Evolutionary conservation across 169 alveolate genomes (phyloP), one percentile per base, ranked within the genome.

Genomic region (Neospora caninum): DNA sequence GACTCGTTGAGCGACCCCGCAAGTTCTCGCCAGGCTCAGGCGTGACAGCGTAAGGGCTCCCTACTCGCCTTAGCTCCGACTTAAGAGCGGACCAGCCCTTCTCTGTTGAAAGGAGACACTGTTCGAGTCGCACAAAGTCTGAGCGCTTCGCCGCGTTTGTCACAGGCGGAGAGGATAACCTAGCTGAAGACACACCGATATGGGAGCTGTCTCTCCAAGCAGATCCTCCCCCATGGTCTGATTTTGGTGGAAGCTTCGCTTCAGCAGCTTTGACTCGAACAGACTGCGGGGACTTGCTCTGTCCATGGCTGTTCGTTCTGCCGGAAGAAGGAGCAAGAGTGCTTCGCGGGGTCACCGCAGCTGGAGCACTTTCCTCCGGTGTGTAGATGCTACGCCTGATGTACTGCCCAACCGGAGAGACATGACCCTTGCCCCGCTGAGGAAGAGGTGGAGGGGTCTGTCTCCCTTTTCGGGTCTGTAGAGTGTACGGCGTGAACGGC

Each of bases 321-420:
- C n/a, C 34, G 25, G 73, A 7, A 7, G 73, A 64, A 9, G 73
- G n/a, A 29, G 73, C 31, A 16, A 22, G 73, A 16, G 73, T 1
- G 31, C 73, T 64, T 64, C 73, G 73, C 16, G 73, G 73, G 20
- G n/a, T 64, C 73, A 9, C 20, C 73, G 34, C 7, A 22, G 34
- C 45, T 20, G 86, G 27, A 36, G 45, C 27, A 0, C 20, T 43
- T 16, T 78, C 86, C 20, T 78, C 86, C 9, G 86, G 45, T n/a
- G 49, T 4, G n/a, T 78, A 78, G 39, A n/a, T n/a, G n/a, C 86
- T 78, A 29, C 86, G 39, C n/a, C 86, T 78, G 86, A 78, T 78
- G 86, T 78, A 78, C 86, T 78, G 86, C 39, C 86, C 86, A 18
- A 38, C 45, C 39, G 86, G 86, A 38, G 86, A 78, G 20, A n/a